Evolutionary conservation across 2,329 filamentous ascomycete genomes (phyloP), one percentile per base, ranked within the genome.

Genomic region (Aureobasidium musti): DNA sequence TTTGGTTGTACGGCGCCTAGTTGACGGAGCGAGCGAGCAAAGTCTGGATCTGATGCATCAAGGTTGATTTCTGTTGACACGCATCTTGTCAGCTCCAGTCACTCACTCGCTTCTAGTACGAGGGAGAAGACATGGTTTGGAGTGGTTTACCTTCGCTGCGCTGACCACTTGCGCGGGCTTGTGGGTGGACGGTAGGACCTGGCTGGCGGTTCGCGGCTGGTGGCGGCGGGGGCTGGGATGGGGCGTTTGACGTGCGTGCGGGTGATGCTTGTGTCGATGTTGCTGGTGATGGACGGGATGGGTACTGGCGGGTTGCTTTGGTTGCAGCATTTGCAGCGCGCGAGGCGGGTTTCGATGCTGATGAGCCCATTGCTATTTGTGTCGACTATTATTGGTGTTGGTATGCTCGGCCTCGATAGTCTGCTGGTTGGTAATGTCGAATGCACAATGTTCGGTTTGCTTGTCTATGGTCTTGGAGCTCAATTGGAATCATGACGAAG

Each of bases 21-120:
- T 53, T 78, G 79, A 72, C 88, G 90, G 69, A 98, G 91, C 70
- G 92, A 96, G 74, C 87, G 89, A 82, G 93, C 90, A 86, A 83
- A 94, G 73, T 84, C 80, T 1, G 86, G 85, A 73, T 88, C 86
- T 67, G 82, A 82, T 66, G 81, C 85, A 73, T 89, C 86, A 72
- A 86, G 80, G 71, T 87, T 83, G 69, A 88, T 83, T 59, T 82
- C 84, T 84, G 64, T 30, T 37, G 41, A 3, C 6, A 37, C 10
- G n/a, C 8, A 19, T 4, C 43, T 41, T 59, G 37, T 67, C 23
- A 56, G 41, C 41, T 41, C 49, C 33, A n/a, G n/a, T n/a, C n/a
- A n/a, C 30, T 33, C 4, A 33, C 8, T 45, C 41, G 30, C 30
- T 23, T 11, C 8, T 23, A 33, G 8, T 6, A 67, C 67, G 65